Conservation (phyloP, 495 filamentous ascomycete species). For the Aspergillus coremiiformis region DNA sequence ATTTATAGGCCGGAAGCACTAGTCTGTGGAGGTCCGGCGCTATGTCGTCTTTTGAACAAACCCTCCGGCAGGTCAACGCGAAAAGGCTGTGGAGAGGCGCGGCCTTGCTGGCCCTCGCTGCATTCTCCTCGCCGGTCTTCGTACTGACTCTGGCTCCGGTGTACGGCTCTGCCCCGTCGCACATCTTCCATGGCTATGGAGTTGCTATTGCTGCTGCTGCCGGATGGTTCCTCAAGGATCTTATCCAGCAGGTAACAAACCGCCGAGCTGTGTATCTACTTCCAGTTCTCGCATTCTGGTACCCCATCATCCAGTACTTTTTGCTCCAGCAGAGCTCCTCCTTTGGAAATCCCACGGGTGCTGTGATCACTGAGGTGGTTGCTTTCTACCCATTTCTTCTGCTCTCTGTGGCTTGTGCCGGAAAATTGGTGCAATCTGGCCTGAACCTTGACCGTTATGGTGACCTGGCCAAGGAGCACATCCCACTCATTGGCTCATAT, state of each 20-base stretch:
- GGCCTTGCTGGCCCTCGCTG: conserved; percentile 58
- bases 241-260: conserved; percentile 34
- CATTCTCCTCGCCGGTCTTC: conserved; percentile 66
- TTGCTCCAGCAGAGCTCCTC: conserved; percentile 55
- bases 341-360: conserved; percentile 62
- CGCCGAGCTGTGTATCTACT: conserved; percentile 41
- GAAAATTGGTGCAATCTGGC: conserved; percentile 51
- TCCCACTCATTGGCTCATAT: conserved; percentile 55
- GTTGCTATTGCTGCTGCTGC: conserved; percentile 54
- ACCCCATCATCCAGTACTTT: conserved; percentile 62
- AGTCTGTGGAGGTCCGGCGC: conserved; percentile 5
- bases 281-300: conserved; percentile 65
- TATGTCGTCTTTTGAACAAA: conserved; percentile 23
- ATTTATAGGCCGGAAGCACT: neutral
- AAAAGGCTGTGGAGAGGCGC: conserved; percentile 27
- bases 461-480: conserved; percentile 47
- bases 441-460: conserved; percentile 49
- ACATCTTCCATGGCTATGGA: conserved; percentile 61
- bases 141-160: conserved; percentile 70
- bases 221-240: conserved; percentile 54
- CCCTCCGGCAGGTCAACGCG: conserved; percentile 24
- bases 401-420: conserved; percentile 57
- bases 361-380: conserved; percentile 62
- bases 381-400: conserved; percentile 69
- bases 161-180: conserved; percentile 72